Conservation (phyloP, 163 green algal genomes). For the Coccomyxa subellipsoidea region DNA sequence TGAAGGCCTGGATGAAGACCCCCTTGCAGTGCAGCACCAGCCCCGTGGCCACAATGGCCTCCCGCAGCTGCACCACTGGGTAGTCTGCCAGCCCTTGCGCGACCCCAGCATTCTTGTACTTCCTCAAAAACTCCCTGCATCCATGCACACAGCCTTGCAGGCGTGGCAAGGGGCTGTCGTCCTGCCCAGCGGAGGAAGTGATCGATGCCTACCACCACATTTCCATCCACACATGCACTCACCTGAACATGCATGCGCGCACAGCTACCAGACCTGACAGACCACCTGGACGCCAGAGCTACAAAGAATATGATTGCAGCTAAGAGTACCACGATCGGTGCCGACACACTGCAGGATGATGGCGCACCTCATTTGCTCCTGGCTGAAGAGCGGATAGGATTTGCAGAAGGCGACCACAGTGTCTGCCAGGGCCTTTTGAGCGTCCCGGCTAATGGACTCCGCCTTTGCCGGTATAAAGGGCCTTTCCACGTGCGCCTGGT, state of each 20-base stretch:
- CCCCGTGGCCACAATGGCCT: background rate
- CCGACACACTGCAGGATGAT: background rate
- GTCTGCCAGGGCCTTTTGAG: background rate
- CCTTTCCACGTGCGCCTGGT: background rate
- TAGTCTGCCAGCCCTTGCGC: background rate
- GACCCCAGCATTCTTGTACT: background rate
- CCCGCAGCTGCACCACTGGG: background rate
- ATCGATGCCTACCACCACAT: no score
- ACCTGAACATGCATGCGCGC: no score
- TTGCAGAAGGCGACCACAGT: background rate
- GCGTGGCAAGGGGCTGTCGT: no score
- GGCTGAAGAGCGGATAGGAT: background rate
- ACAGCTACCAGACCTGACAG: no score
- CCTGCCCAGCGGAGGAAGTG: no score
- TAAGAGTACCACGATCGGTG: no score
- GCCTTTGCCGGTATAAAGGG: background rate
- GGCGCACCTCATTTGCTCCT: background rate
- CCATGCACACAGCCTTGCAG: no score
- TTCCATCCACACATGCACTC: no score
- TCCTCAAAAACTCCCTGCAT: background rate
- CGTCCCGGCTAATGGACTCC: background rate
- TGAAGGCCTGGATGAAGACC: conserved; percentile 2
- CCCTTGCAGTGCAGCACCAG: background rate
- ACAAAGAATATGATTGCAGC: no score
- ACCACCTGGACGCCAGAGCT: no score